Conservation (phyloP, 768 basidiomycete genomes). For the Tephrocybe sp. region DNA sequence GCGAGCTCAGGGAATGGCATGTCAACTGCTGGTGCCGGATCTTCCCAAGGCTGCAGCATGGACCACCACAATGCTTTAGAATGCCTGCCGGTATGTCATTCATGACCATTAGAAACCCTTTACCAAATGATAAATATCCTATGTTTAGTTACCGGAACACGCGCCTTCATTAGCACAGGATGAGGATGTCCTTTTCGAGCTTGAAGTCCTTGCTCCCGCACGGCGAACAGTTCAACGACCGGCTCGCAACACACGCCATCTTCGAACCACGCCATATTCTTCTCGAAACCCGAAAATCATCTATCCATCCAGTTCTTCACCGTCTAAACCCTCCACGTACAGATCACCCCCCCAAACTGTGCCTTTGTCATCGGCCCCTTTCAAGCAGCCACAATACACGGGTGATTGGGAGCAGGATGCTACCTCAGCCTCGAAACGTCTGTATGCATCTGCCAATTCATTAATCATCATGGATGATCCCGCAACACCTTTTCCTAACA, state of each 20-base stretch:
- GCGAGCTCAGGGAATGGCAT: too few relatives aligned
- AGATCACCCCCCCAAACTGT: not conserved
- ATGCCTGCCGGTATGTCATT: too few relatives aligned
- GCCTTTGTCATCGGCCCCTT: not conserved
- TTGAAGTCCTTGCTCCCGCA: conserved; percentile 4
- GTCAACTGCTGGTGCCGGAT: too few relatives aligned
- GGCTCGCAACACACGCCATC: too few relatives aligned
- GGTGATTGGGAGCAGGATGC: conserved; percentile 17
- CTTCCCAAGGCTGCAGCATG: too few relatives aligned
- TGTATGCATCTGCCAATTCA: not conserved
- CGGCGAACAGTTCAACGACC: not conserved
- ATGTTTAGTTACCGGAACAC: not conserved
- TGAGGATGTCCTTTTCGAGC: not conserved
- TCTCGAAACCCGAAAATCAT: not conserved
- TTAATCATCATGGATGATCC: not conserved
- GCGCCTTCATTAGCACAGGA: not conserved
- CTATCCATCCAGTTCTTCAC: not conserved
- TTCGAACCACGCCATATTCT: not conserved
- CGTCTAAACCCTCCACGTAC: not conserved
- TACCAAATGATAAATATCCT: not conserved
- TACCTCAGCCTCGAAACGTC: not conserved
- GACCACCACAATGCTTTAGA: too few relatives aligned
- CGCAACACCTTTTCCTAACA: too few relatives aligned
- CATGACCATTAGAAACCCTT: not conserved
- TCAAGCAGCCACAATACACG: conserved; percentile 3